phyloP scores from a whole-genome alignment of 352 stramenopile species.

The Globisporangium sylvaticum region DNA sequence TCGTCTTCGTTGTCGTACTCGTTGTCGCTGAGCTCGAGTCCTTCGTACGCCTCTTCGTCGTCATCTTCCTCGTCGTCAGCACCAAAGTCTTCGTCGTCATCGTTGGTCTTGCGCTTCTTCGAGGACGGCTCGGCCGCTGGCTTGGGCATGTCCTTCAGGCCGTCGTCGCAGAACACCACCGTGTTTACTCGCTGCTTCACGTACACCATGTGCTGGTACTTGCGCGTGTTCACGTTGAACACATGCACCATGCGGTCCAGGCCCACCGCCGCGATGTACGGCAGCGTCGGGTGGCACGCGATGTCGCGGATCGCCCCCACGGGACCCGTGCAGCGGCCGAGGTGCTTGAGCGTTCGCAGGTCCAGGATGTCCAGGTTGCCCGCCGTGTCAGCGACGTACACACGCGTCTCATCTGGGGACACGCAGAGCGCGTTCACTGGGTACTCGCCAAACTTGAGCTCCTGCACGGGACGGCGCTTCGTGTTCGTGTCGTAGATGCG shows the following conservation, averaged over 20 bases:
- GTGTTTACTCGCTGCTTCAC: constrained; percentile 89
- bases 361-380: constrained; percentile 89
- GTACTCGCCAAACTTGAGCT: constrained; percentile 73
- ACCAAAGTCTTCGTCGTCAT: constrained; percentile 40
- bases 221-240: constrained; percentile 87
- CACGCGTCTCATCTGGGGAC: constrained; percentile 66
- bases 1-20: constrained; percentile 53
- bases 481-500: constrained; percentile 88
- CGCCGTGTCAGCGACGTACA: constrained; percentile 88
- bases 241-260: constrained; percentile 94
- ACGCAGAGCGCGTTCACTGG: constrained; percentile 68
- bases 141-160: constrained; percentile 50
- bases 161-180: constrained; percentile 87
- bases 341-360: constrained; percentile 81
- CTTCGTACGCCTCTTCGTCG: constrained; percentile 82
- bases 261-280: constrained; percentile 87
- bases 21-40: constrained; percentile 68
- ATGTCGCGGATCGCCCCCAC: constrained; percentile 90
- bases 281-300: constrained; percentile 85
- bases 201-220: constrained; percentile 70
- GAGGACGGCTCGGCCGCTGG: constrained; percentile 23
- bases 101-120: constrained; percentile 49
- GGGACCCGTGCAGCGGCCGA: constrained; percentile 85
- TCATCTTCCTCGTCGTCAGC: constrained; percentile 48
- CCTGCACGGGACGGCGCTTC: constrained; percentile 67